Evolutionary conservation across 2,329 filamentous ascomycete species (phyloP), one percentile per base, ranked within the genome.

Genomic region (Daldinia sp.): DNA sequence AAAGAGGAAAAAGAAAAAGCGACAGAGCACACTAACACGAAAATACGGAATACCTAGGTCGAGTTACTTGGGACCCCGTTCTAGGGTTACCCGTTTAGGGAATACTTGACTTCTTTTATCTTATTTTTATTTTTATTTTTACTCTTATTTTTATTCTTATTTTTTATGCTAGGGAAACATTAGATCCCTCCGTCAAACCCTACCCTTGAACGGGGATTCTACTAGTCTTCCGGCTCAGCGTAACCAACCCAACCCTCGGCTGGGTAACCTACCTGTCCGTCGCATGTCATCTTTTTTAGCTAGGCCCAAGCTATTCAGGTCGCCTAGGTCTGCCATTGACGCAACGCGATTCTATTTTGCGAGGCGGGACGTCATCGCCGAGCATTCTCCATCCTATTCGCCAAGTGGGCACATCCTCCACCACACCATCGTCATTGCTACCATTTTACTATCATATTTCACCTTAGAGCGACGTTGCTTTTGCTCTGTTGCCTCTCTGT

Each of bases 271-370:
- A 53, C 64, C 37, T 23, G 19, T 41, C 37, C 37, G 9, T 41
- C 17, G 37, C 37, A 21, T 41, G 37, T 41, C n/a, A n/a, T n/a
- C 11, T 19, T 17, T 35, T 30, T 30, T 54, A 52, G 56, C 37
- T 50, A 52, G 37, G 35, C 45, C 56, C 30, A 50, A 34, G 45
- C 55, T 60, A n/a, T 13, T n/a, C 13, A 43, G 13, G 39, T 15
- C 11, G 17, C 17, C 37, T 19, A 11, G 17, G 37, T 55, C 17
- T 21, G 32, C 65, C 56, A 63, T 68, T 68, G 57, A 68, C 65
- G 65, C 65, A 68, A 63, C 63, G 50, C 59, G 56, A 61, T 63
- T 68, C 53, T 63, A 68, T 63, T 64, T 63, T 65, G 58, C 58
- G 59, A 63, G 58, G 41, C 43, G 59, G 64, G 67, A 69, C 67